Evolutionary conservation across 2,329 filamentous ascomycete genomes (phyloP).

Genomic region (Colletotrichum australisinense): DNA sequence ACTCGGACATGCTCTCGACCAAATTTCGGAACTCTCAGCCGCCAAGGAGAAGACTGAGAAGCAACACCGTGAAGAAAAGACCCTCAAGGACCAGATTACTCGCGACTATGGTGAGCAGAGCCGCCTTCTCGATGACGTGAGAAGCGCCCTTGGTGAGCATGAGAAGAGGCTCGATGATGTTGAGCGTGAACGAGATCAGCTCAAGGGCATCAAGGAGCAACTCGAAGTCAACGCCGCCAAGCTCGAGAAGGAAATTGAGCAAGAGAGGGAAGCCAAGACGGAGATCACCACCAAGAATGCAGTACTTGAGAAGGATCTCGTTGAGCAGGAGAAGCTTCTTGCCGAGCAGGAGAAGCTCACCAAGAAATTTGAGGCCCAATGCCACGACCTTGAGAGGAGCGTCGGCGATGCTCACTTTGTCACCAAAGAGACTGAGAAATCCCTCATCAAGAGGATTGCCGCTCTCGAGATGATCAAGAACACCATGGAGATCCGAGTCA

Average conservation of each 20-base stretch:
- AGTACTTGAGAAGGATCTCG: conserved; percentile 11
- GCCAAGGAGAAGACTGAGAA: conserved; percentile 30
- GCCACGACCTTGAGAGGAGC: conserved; percentile 27
- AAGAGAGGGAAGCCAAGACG: conserved; percentile 19
- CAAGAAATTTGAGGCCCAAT: conserved; percentile 10
- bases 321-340: conserved; percentile 11
- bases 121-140: conserved; percentile 27
- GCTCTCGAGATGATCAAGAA: conserved; percentile 35
- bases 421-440: conserved; percentile 26
- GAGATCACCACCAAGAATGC: conserved; percentile 16
- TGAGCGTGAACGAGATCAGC: conserved; percentile 26
- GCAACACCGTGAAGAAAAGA: conserved; percentile 17
- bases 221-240: conserved; percentile 28
- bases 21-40: conserved; percentile 17
- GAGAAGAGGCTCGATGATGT: conserved; percentile 22
- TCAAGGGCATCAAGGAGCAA: conserved; percentile 20
- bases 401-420: conserved; percentile 31
- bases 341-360: conserved; percentile 12
- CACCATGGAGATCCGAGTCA: conserved; percentile 20
- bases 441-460: conserved; percentile 35
- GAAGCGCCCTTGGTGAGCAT: conserved; percentile 22
- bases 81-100: conserved; percentile 15
- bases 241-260: conserved; percentile 21
- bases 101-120: conserved; percentile 32
- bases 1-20: conserved; percentile 31